Conservation (phyloP, 345 rosid species). For the Ricinus communis region DNA sequence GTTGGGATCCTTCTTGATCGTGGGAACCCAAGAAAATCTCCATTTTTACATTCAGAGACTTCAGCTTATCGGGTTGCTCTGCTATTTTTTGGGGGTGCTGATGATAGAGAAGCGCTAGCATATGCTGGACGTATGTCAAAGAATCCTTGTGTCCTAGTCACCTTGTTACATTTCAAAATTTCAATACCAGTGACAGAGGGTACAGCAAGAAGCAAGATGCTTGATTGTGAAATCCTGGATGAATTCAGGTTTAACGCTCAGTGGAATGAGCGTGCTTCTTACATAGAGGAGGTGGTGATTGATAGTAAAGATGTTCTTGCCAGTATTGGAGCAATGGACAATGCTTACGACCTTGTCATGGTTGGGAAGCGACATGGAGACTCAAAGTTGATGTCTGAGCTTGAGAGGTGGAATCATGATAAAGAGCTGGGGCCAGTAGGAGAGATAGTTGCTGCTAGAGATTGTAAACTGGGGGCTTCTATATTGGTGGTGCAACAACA, state of each 20-base stretch:
- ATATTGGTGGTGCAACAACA: constrained; percentile 28
- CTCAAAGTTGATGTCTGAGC: constrained; percentile 8
- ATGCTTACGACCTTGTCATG: constrained; percentile 21
- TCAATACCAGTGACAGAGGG: background rate
- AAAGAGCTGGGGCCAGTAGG: constrained; percentile 12
- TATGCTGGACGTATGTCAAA: constrained; percentile 12
- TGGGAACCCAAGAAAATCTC: constrained; percentile 4
- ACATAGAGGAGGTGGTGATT: constrained; percentile 10
- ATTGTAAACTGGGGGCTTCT: constrained; percentile 6
- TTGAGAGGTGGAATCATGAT: background rate
- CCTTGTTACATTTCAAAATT: constrained; percentile 2
- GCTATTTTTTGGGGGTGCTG: constrained; percentile 20
- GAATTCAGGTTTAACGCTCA: background rate
- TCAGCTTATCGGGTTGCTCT: background rate
- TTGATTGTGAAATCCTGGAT: constrained; percentile 12
- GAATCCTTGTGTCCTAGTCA: constrained; percentile 12
- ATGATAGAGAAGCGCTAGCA: constrained; percentile 23
- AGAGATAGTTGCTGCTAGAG: constrained; percentile 5
- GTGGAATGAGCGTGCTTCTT: background rate
- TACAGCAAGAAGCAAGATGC: constrained; percentile 9
- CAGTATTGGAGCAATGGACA: constrained; percentile 1
- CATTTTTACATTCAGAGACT: background rate
- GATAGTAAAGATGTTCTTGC: constrained; percentile 3
- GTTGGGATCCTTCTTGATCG: constrained; percentile 22
- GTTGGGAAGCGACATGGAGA: constrained; percentile 26